Evolutionary conservation across 257 asterid species (phyloP).

Genomic region (Parsonsia alboflavescens): DNA sequence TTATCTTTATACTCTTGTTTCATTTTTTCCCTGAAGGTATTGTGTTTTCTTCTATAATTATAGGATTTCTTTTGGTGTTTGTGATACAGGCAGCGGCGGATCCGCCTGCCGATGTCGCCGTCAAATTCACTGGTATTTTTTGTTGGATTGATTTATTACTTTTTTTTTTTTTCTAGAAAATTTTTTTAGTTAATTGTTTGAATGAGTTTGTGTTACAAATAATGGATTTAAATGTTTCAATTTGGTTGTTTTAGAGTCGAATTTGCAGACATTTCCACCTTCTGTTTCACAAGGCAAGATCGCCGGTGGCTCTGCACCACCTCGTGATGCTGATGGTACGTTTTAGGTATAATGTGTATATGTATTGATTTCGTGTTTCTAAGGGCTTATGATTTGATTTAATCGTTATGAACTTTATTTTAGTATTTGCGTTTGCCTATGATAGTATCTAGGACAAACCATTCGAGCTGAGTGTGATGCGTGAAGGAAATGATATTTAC

Average conservation of each 20-base stretch:
- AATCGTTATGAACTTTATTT: not conserved
- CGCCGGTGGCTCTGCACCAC: conserved; percentile 74
- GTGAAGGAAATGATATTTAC: not conserved
- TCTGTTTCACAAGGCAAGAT: conserved; percentile 81
- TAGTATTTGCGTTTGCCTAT: not conserved
- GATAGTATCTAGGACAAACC: not conserved
- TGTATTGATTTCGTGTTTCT: not conserved
- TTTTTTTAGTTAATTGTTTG: not conserved
- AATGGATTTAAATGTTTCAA: conserved; percentile 11
- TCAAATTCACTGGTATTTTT: conserved; percentile 62
- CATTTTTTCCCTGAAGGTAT: not conserved
- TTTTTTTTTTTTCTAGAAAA: not conserved
- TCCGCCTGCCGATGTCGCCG: conserved; percentile 64
- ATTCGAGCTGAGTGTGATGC: not conserved
- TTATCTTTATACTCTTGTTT: not conserved
- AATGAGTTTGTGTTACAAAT: not conserved
- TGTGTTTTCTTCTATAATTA: not conserved
- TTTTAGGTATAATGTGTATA: not conserved
- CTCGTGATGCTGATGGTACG: conserved; percentile 96
- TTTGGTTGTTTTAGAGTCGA: conserved; percentile 56
- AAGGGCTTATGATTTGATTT: conserved; percentile 8
- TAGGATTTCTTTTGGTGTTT: conserved; percentile 6
- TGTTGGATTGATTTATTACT: not conserved
- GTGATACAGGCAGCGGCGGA: conserved; percentile 60
- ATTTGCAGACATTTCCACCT: conserved; percentile 94